Base-by-base conservation (phyloP, 2,329 filamentous ascomycete genomes). In the Rugonectria rugulosa region DNA sequence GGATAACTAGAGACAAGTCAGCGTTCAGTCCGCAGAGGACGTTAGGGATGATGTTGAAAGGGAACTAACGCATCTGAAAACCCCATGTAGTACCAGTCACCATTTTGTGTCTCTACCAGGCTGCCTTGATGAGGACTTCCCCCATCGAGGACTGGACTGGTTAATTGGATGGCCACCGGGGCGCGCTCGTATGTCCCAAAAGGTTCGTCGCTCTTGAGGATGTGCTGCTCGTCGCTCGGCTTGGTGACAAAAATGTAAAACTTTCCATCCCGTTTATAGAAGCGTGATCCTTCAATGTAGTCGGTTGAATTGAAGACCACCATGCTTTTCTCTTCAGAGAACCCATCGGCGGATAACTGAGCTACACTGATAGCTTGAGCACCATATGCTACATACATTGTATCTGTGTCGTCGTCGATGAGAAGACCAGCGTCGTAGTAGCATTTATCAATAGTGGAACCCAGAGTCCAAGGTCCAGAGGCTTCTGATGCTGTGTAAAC, bases 381-480 rank as follows among this genome's bases (percentile, higher is more conserved):
- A 20, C 82, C 83, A 60, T 84, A 84, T 0, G 77, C 81, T 0
- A 86, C 77, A 37, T 86, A 87, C 72, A 85, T 81, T 1, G 77
- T 80, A 57, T 83, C 82, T n/a, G n/a, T n/a, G 27, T 85, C 77
- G 29, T 83, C 79, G 26, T 82, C 74, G 24, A 87, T 77, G 8
- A 85, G 70, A 2, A 87, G 64, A 0, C 84, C 82, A 19, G 72
- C 76, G 64, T 87, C 83, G 58, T 87, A 87, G 59, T 83, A 85
- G 68, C 81, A 86, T 20, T 78, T 74, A 40, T 81, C 77, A 21
- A 83, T 73, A 1, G 66, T 74, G 3, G 68, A 69, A 17, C 65
- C 57, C 37, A 74, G 68, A 3, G 58, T 73, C 79, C 80, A 83
- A 0, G 77, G 76, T 0, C 76, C 79, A 1, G 68, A 67, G 2